A percentile compares a stretch with the other conserved stretches of the same genome.
phyloP scores from a whole-genome alignment of 2,329 filamentous ascomycete species.

The Macroventuria anomochaeta region DNA sequence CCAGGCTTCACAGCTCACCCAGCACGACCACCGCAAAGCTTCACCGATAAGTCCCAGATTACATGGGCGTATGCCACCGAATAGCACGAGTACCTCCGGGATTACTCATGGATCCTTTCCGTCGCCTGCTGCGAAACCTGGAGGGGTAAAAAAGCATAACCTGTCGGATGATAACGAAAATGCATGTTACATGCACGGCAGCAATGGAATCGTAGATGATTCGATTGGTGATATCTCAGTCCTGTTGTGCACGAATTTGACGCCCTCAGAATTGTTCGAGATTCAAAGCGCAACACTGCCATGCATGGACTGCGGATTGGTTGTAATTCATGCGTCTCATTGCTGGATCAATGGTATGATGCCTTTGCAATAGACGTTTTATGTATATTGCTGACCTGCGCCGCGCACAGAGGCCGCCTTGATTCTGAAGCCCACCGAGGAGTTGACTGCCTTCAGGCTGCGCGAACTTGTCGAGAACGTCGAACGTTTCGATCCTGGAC shows the following conservation, averaged over 20 bases:
- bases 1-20: background rate
- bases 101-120: background rate
- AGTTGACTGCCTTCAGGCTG: constrained; percentile 23
- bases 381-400: background rate
- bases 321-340: background rate
- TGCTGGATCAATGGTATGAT: constrained; percentile 1
- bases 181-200: no score
- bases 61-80: no score
- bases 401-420: background rate
- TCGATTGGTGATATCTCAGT: background rate
- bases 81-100: background rate
- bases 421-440: constrained; percentile 6
- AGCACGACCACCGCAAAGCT: background rate
- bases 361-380: no score
- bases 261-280: background rate
- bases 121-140: background rate
- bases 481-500: constrained; percentile 34
- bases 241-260: background rate
- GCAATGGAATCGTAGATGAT: background rate
- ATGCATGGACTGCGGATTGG: constrained; percentile 37
- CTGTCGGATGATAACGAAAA: background rate
- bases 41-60: no score
- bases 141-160: no score
- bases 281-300: constrained; percentile 7
- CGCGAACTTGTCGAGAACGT: constrained; percentile 20